phyloP scores from a whole-genome alignment of 2,329 filamentous ascomycete genomes.

The Sporothrix euskadiensis region DNA sequence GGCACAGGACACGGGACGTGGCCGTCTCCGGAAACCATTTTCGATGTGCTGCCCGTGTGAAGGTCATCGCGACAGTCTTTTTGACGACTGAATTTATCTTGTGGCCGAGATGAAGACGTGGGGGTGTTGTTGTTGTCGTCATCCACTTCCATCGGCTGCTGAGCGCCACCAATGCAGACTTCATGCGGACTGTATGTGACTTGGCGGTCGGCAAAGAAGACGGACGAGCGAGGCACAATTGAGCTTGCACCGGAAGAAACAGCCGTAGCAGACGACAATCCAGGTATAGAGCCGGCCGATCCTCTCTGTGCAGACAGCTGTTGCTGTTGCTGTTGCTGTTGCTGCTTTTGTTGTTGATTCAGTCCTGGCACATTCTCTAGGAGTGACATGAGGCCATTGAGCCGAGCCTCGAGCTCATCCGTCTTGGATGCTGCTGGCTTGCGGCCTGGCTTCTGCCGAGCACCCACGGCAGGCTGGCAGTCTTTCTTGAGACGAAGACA shows the following conservation, averaged over 20 bases:
- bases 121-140: neutral
- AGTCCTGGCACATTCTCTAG: conserved; percentile 12
- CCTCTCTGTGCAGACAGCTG: neutral
- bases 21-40: neutral
- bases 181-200: conserved; percentile 21
- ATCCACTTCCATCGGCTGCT: neutral
- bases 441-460: conserved; percentile 25
- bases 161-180: neutral
- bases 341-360: neutral
- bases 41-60: neutral
- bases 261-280: neutral
- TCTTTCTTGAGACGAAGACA: conserved; percentile 26
- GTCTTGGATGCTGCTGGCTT: conserved; percentile 24
- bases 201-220: neutral
- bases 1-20: neutral
- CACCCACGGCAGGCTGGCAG: conserved; percentile 24
- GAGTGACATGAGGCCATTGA: conserved; percentile 26
- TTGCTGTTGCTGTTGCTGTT: neutral
- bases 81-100: neutral
- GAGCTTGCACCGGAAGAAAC: neutral
- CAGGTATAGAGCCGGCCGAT: neutral
- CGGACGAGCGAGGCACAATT: neutral
- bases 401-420: conserved; percentile 25
- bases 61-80: neutral
- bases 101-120: neutral